Percentiles rank a stretch among this genome's conserved stretches.
These are phyloP conservation scores for Monosporozyma siamensis DNA, from an alignment of 805 yeast species.

Conservation along the genomic window DNA sequence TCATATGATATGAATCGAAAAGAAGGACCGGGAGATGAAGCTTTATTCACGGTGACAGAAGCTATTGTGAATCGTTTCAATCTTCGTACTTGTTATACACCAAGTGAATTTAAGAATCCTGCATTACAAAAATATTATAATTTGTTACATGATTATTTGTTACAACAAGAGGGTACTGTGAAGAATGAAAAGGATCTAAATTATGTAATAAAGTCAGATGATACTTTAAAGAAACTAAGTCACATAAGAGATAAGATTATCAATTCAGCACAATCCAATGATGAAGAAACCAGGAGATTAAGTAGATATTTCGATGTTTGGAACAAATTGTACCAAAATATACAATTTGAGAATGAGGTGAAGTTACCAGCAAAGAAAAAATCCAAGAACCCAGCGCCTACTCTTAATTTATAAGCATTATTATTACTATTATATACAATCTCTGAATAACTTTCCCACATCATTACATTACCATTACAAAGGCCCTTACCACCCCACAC, in stretches of 20 bases:
- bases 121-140: slow-evolving; percentile 57
- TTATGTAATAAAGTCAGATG: slow-evolving; percentile 25
- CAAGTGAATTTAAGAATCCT: slow-evolving; percentile 56
- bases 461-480: too few relatives aligned
- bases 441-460: too few relatives aligned
- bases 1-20: slow-evolving; percentile 5
- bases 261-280: slow-evolving; percentile 19
- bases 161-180: slow-evolving; percentile 38
- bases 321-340: slow-evolving; percentile 26
- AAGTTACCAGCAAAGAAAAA: not conserved
- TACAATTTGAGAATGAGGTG: slow-evolving; percentile 3
- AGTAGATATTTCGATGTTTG: slow-evolving; percentile 25
- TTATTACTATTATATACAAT: too few relatives aligned
- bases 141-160: slow-evolving; percentile 51
- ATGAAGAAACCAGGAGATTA: slow-evolving; percentile 15
- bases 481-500: too few relatives aligned
- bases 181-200: slow-evolving; percentile 7
- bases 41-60: slow-evolving; percentile 18
- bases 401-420: too few relatives aligned
- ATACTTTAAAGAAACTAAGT: slow-evolving; percentile 26
- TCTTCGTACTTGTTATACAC: slow-evolving; percentile 42
- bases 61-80: slow-evolving; percentile 34
- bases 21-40: slow-evolving; percentile 14
- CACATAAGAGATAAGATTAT: slow-evolving; percentile 25
- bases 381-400: not conserved